Evolutionary conservation across 352 stramenopile species (phyloP).

Genomic region (Globisporangium spinosum): DNA sequence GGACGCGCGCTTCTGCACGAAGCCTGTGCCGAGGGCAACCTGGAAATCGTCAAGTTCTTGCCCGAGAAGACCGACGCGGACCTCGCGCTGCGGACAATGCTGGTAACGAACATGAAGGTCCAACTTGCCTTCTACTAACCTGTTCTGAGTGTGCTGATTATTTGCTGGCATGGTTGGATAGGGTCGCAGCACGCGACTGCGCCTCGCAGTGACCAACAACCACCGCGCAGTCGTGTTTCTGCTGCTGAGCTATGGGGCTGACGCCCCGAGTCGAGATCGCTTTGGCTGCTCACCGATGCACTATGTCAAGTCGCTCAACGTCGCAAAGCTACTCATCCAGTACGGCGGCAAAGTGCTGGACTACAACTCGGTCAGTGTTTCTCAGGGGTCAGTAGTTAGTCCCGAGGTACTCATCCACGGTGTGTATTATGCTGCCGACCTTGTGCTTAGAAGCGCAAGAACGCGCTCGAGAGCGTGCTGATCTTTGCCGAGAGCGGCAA

Average conservation of each 20-base stretch:
- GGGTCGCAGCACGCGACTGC: conserved; percentile 57
- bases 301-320: conserved; percentile 61
- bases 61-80: conserved; percentile 42
- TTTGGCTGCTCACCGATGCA: conserved; percentile 67
- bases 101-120: conserved; percentile 28
- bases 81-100: conserved; percentile 57
- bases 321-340: conserved; percentile 59
- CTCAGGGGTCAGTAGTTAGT: no score
- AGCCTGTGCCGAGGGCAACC: conserved; percentile 44
- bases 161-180: conserved; percentile 12
- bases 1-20: conserved; percentile 65
- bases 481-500: conserved; percentile 17
- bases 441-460: conserved; percentile 50
- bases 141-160: background rate
- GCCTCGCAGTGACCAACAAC: conserved; percentile 57
- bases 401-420: background rate
- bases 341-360: conserved; percentile 58
- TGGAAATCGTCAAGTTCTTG: conserved; percentile 53
- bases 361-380: conserved; percentile 40
- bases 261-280: conserved; percentile 47
- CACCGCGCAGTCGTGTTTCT: conserved; percentile 59
- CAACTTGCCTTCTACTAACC: background rate
- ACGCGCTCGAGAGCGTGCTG: conserved; percentile 41
- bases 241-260: conserved; percentile 63
- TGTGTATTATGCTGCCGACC: background rate